Conservation (phyloP, 768 basidiomycete species). For the Tulasnella calospora region DNA sequence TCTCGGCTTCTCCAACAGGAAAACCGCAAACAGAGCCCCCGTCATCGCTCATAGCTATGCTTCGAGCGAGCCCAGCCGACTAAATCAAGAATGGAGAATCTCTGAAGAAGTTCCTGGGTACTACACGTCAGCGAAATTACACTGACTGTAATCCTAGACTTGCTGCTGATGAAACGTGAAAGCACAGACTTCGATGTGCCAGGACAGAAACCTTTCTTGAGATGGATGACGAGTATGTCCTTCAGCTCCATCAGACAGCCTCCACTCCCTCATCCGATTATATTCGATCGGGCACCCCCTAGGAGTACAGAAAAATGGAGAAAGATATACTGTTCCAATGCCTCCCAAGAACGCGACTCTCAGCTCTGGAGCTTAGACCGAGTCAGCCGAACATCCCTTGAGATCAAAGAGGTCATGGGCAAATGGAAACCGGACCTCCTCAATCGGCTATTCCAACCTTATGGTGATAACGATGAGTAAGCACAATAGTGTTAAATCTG, state of each 20-base stretch:
- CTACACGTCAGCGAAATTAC: neutral
- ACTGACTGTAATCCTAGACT: neutral
- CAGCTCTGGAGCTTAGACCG: neutral
- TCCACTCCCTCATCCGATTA: neutral
- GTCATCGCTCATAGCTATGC: neutral
- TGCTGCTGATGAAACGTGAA: neutral
- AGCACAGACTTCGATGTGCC: neutral
- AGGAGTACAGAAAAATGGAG: neutral
- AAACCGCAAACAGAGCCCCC: neutral
- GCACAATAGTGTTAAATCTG: neutral
- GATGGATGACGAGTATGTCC: neutral
- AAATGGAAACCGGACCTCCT: neutral
- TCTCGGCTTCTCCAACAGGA: neutral
- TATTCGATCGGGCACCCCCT: neutral
- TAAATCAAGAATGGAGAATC: neutral
- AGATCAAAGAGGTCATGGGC: neutral
- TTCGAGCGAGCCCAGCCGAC: neutral
- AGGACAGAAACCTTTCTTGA: neutral
- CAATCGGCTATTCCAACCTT: neutral
- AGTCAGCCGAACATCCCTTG: neutral
- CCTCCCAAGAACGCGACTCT: neutral
- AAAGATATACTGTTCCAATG: neutral
- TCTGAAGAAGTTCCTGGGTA: neutral
- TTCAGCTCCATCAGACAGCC: neutral
- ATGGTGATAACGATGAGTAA: neutral